Base-by-base conservation (phyloP, 805 yeast genomes). In the Wickerhamomyces queroliae region DNA sequence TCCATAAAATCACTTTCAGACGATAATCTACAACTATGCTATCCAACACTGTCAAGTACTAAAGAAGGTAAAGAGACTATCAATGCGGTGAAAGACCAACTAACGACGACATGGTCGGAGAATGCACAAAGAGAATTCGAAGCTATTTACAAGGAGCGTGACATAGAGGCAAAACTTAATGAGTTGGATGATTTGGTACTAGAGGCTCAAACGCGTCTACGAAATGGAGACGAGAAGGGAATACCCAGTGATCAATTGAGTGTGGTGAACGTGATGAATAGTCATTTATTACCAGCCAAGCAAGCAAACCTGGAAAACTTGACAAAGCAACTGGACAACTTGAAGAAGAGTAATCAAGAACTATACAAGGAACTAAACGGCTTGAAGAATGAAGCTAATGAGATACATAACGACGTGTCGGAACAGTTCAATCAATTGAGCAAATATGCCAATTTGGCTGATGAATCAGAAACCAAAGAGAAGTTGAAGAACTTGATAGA, bases 1-100 rank as follows among this genome's bases (percentile, higher is more conserved):
- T 67, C 78, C 3, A 69, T 74, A 36, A 69, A 66, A 43, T 64
- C 70, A 19, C 53, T 78, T 21, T 62, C 73, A 4, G 56, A 64
- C 7, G 80, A 74, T 15, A 73, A 72, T 41, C 51, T 78, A 16
- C 55, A 62, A 21, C 47, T 65, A 12, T 78, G 83, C 48, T 78
- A 70, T 48, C 84, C 84, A 4, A 55, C 63, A 5, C 58, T 77
- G 7, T 63, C 75, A 2, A 39, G 50, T 7, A 52, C 70, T 11
- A 58, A 56, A 13, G 65, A 63, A 11, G 80, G 80, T 1, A 48
- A 55, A 13, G 57, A 56, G 21, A 54, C 67, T 1, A 56, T 78
- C 10, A 64, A 67, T 21, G 63, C 62, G 12, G 78, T 80, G 2
- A 56, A 72, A 28, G 54, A 58, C 4, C 80, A 75, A 44, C 62